A percentile compares a stretch with the other conserved stretches of the same genome.
These are phyloP conservation scores for Phytopythium mirpurense DNA, from an alignment of 352 stramenopile species.

Conservation along the genomic window DNA sequence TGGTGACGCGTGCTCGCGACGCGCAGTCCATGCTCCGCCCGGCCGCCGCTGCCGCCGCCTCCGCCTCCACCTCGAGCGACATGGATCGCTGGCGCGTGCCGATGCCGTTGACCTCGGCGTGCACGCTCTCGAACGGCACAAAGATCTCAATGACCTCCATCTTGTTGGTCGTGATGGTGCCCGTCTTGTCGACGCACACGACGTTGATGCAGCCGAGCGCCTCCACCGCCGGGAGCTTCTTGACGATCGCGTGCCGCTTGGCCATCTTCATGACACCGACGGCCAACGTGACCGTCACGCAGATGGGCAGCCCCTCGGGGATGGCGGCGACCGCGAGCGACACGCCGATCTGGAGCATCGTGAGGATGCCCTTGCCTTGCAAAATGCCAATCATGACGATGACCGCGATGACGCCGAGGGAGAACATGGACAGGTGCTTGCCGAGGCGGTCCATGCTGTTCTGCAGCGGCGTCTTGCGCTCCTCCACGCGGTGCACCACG, in stretches of 20 bases:
- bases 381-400: constrained; percentile 93
- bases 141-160: constrained; percentile 85
- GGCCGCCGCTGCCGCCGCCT: constrained; percentile 8
- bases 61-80: neutral
- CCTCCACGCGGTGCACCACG: constrained; percentile 92
- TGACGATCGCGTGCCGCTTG: constrained; percentile 82
- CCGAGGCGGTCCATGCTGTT: constrained; percentile 95
- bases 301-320: constrained; percentile 74
- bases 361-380: constrained; percentile 89
- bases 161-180: constrained; percentile 91
- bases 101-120: constrained; percentile 59
- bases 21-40: neutral
- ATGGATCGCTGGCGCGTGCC: constrained; percentile 20
- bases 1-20: constrained; percentile 29
- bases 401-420: constrained; percentile 89
- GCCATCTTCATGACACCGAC: constrained; percentile 87
- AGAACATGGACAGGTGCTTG: constrained; percentile 93
- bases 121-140: constrained; percentile 70
- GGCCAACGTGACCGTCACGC: constrained; percentile 72
- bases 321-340: constrained; percentile 82
- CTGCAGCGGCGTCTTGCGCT: constrained; percentile 92
- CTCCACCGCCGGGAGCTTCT: constrained; percentile 83
- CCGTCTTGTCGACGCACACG: constrained; percentile 93
- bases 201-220: constrained; percentile 91
- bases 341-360: constrained; percentile 96